These are phyloP conservation scores for Sporothrix variecibatus DNA, from an alignment of 2,329 filamentous ascomycete species.

Conservation along the genomic window DNA sequence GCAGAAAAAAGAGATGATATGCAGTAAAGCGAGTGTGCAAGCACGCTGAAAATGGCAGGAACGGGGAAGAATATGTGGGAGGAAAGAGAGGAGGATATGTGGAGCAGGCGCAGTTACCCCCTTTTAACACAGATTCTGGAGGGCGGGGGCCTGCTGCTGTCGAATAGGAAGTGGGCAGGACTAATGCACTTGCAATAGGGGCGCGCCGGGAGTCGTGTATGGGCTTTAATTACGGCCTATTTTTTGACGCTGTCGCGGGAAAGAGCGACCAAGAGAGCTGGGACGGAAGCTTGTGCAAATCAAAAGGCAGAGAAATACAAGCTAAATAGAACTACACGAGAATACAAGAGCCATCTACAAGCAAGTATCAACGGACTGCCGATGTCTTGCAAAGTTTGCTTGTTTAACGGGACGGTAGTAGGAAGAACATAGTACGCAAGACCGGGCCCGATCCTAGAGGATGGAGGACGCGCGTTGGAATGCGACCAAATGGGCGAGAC, in stretches of 20 bases:
- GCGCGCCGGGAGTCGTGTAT: neutral
- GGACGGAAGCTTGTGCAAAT: neutral
- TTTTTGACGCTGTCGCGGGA: neutral
- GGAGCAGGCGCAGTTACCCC: neutral
- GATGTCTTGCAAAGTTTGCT: neutral
- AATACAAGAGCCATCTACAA: neutral
- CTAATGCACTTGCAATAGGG: neutral
- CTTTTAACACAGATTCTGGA: neutral
- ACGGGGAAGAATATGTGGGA: neutral
- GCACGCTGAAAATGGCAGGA: neutral
- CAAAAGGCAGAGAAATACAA: neutral
- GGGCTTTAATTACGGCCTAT: neutral
- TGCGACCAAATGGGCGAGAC: neutral
- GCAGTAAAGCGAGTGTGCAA: slow-evolving; percentile 7
- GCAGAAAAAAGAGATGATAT: neutral
- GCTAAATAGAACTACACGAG: neutral
- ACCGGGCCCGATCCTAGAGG: neutral
- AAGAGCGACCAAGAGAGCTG: neutral
- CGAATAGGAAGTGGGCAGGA: slow-evolving; percentile 4
- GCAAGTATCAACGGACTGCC: neutral
- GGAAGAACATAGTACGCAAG: neutral
- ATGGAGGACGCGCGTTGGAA: slow-evolving; percentile 2
- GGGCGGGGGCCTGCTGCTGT: neutral
- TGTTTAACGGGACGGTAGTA: neutral
- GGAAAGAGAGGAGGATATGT: neutral